Base-by-base conservation (phyloP, 148 eudicot species). In the Camellia lanceoleosa region DNA sequence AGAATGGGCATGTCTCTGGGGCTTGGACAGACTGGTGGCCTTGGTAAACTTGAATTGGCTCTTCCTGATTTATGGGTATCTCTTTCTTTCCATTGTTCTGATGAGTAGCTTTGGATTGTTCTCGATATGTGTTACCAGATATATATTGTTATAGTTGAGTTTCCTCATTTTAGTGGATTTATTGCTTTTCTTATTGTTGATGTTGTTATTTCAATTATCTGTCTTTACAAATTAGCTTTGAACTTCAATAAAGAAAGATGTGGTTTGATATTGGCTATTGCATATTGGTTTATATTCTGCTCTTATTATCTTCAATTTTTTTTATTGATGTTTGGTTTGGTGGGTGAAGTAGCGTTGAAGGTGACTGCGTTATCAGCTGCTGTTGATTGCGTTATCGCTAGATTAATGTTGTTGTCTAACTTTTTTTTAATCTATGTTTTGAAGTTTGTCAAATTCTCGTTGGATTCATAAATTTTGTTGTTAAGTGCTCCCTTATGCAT, bases 1-100 rank as follows among this genome's bases (percentile, higher is more conserved):
- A 95, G 70, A 95, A 95, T 75, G 99, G 99, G n/a, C 99, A 93
- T 89, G 99, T 95, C 78, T 93, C 99, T 16, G 99, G 99, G 46
- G 99, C 97, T 6, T 93, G 99, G 99, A 95, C 99, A 5, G 93
- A 93, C 82, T 87, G 89, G 83, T 87, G 89, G 83, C 97, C 99
- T 49, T 80, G 92, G 72, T 95, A 90, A 71, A 82, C 91, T 7
- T 93, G 70, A 86, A 7, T 71, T 44, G 75, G 68, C 68, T 76
- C 7, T 20, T 73, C 61, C 41, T 49, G 8, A 52, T 51, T 52
- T 43, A 61, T 64, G 69, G 56, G 46, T 67, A 46, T 44, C 41
- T 76, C 47, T 49, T 15, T 49, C 10, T 10, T 18, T 43, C 16
- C 61, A 43, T 14, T 14, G 19, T 58, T 59, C 2, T 38, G 51